Base-by-base conservation (phyloP, 257 asterid species). In the Nicotiana paniculata region DNA sequence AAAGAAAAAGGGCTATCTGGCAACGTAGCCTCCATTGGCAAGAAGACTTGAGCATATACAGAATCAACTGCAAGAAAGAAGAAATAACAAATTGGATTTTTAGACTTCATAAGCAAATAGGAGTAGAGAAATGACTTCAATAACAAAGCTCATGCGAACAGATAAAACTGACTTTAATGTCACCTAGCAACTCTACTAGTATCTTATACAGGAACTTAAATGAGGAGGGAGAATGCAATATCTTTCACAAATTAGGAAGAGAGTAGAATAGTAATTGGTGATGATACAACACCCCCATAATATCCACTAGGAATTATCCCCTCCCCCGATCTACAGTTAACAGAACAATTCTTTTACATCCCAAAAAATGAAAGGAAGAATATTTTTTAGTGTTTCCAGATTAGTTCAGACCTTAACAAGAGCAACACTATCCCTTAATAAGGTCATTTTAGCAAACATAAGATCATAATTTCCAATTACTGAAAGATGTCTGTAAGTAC, bases 41-140 rank as follows among this genome's bases (percentile, higher is more conserved):
- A 74, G 1, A 26, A 74, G 28, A 13, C 62, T 21, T 13, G 62
- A 74, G 39, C 62, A 48, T 46, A 33, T 48, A 74, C 62, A 51
- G 80, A 75, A 35, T 75, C 80, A 75, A 15, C 80, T 75, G 80
- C 63, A 75, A 26, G 63, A 75, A 51, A 75, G 46, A 75, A 51
- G 28, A 75, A 75, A 51, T 18, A 21, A 51, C 80, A 28, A 18
- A 4, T 51, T 51, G 51, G 80, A 75, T 7, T 48, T 48, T 15
- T 5, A 0, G 61, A 74, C 4, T 46, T 17, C 13, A 80, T 21
- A 51, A 13, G 63, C 39, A 75, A 26, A 15, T 4, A 72, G 1
- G 15, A 48, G 61, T 72, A 46, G 7, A 48, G 3, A 24, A 72
- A 13, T 13, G 79, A 74, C 24, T 24, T 74, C 61, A 13, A 46